A percentile compares a stretch with the other conserved stretches of the same genome.
Evolutionary conservation across 1,139 yeast species (phyloP).

Genomic region (Magnusiomyces ingens): DNA sequence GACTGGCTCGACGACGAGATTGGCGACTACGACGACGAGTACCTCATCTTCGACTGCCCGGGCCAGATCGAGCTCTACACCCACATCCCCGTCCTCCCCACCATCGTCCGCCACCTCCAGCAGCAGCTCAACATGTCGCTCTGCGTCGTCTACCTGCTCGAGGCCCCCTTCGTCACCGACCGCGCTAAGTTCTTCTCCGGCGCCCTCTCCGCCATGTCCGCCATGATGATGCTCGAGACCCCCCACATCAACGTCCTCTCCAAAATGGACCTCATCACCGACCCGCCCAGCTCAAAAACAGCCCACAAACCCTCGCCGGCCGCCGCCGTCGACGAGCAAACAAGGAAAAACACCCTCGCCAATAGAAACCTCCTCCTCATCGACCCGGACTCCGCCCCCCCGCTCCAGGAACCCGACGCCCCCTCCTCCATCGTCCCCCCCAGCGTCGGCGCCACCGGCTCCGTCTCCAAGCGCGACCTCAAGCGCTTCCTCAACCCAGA

Average conservation of each 20-base stretch:
- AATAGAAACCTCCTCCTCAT: not conserved
- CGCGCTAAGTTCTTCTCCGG: constrained; percentile 90
- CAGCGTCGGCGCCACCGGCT: constrained; percentile 29
- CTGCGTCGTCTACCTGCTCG: constrained; percentile 88
- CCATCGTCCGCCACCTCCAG: constrained; percentile 76
- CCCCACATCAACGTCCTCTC: constrained; percentile 90
- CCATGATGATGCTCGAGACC: constrained; percentile 88
- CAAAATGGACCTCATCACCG: constrained; percentile 69
- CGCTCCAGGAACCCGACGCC: not conserved
- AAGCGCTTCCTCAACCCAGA: constrained; percentile 89
- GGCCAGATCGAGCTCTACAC: constrained; percentile 96
- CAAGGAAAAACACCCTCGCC: not conserved
- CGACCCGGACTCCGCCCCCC: not conserved
- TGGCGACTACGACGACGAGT: constrained; percentile 90
- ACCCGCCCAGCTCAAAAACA: constrained; percentile 24
- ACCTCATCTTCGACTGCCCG: constrained; percentile 92
- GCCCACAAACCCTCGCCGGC: not conserved
- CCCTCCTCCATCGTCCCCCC: not conserved
- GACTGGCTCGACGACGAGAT: constrained; percentile 97
- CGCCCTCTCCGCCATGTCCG: constrained; percentile 94
- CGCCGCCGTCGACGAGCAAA: constrained; percentile 4
- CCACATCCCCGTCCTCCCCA: constrained; percentile 88
- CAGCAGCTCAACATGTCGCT: constrained; percentile 72
- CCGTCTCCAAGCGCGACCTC: constrained; percentile 63
- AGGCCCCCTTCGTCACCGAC: constrained; percentile 90